Conservation (phyloP, 352 stramenopile species). For the Globisporangium mamillatum region DNA sequence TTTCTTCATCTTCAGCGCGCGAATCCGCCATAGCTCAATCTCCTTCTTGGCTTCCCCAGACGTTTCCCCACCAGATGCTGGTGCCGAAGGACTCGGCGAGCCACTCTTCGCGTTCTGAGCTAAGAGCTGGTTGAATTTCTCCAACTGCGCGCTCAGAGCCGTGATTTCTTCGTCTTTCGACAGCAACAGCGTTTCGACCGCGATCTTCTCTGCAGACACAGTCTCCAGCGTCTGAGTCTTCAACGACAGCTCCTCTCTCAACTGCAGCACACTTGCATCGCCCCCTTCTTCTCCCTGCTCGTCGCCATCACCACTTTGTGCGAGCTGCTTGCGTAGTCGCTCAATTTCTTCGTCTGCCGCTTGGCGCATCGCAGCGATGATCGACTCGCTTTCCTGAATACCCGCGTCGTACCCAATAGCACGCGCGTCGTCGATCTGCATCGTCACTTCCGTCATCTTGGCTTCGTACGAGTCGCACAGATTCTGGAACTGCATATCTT, state of each 20-base stretch:
- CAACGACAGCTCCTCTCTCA: constrained; percentile 19
- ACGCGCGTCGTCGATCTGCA: constrained; percentile 74
- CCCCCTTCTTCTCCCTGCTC: neutral
- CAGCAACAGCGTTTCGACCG: constrained; percentile 7
- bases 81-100: neutral
- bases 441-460: constrained; percentile 67
- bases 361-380: constrained; percentile 58
- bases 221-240: constrained; percentile 10
- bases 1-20: constrained; percentile 42
- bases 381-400: constrained; percentile 69
- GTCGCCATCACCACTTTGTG: neutral
- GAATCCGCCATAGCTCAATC: constrained; percentile 34
- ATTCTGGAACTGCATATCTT: constrained; percentile 57
- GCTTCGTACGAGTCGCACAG: constrained; percentile 71
- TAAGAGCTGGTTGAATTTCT: neutral
- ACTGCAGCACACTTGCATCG: neutral
- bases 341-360: constrained; percentile 39
- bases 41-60: constrained; percentile 23
- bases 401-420: constrained; percentile 71
- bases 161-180: constrained; percentile 10
- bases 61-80: neutral
- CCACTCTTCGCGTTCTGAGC: constrained; percentile 1
- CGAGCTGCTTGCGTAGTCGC: constrained; percentile 21
- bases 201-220: constrained; percentile 8
- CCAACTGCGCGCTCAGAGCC: neutral